Conservation (phyloP, 1,139 yeast species). For the Pichia norvegensis region DNA sequence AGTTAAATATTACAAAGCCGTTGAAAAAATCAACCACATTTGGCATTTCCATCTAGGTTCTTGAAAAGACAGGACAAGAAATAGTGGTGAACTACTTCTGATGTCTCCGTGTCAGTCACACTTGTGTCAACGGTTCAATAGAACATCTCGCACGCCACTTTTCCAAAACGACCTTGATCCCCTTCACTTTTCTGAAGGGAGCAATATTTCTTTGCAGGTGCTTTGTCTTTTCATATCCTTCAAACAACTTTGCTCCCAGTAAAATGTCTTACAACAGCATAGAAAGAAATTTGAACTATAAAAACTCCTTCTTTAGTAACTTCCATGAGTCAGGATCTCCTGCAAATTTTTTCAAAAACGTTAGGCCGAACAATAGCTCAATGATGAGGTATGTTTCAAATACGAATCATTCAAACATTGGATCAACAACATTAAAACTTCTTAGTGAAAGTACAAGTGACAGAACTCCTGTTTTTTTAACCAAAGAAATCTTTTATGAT, state of each 20-base stretch:
- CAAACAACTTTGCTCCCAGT: neutral
- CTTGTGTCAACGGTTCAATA: too few relatives aligned
- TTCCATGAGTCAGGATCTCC: constrained; percentile 1
- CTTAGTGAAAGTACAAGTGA: neutral
- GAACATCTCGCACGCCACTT: too few relatives aligned
- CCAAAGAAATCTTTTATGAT: constrained; percentile 56
- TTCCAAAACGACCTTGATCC: too few relatives aligned
- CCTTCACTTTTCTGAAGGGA: neutral
- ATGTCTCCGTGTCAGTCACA: too few relatives aligned
- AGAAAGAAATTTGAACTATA: neutral
- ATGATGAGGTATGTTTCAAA: neutral
- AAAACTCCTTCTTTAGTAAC: neutral
- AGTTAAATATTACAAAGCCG: too few relatives aligned
- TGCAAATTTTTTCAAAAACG: neutral
- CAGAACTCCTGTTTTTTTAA: constrained; percentile 26
- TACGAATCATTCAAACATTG: neutral
- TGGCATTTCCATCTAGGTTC: too few relatives aligned
- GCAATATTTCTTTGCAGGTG: too few relatives aligned
- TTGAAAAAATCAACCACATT: too few relatives aligned
- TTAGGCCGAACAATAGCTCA: neutral
- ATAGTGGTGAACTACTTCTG: too few relatives aligned
- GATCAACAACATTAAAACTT: neutral
- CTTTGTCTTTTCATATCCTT: neutral
- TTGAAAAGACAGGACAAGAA: too few relatives aligned
- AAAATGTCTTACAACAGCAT: neutral